Evolutionary conservation across 148 eudicot species (phyloP), one percentile per base, ranked within the genome.

Genomic region (Rhododendron vialii): DNA sequence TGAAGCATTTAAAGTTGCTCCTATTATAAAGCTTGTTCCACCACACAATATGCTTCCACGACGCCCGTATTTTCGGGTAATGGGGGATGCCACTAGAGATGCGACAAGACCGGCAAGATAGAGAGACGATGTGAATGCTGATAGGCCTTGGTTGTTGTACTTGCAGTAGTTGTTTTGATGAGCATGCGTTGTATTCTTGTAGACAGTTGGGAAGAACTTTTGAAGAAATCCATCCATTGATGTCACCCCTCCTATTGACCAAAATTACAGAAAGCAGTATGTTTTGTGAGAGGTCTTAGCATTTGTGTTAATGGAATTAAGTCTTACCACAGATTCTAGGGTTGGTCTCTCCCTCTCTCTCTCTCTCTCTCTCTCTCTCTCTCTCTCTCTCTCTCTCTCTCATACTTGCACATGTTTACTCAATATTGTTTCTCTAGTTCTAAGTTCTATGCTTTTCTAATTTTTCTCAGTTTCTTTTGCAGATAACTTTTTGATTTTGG

Each of bases 81-180:
- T 43, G 0, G 94, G 92, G 65, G 99, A 96, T 77, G 99, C 99
- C 43, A 91, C 82, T 3, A 96, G 82, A 24, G 99, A 91, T 2
- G 98, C 86, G 53, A 92, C 93, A 79, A 96, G 82, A 24, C 99
- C 98, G 38, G 99, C 95, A 12, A 96, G 90, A 89, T 95, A 95
- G 14, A 96, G 93, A 75, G 97, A 96, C 2, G 99, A 96, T 5
- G 99, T 96, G 84, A 96, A 95, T 78, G 96, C 90, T 47, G 97
- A 92, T 22, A 96, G 89, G 85, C 96, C 96, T 84, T 96, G 99
- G 92, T 96, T 94, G 84, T 96, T 89, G 90, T 93, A 96, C 87
- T 96, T 96, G 94, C 98, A 95, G 83, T 96, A 95, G 89, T 93
- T 93, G 93, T 90, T 89, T 76, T 95, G 96, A 67, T 91, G 95